phyloP scores from a whole-genome alignment of 192 early-diverging fungal genomes.

The Coemansia sp. region DNA sequence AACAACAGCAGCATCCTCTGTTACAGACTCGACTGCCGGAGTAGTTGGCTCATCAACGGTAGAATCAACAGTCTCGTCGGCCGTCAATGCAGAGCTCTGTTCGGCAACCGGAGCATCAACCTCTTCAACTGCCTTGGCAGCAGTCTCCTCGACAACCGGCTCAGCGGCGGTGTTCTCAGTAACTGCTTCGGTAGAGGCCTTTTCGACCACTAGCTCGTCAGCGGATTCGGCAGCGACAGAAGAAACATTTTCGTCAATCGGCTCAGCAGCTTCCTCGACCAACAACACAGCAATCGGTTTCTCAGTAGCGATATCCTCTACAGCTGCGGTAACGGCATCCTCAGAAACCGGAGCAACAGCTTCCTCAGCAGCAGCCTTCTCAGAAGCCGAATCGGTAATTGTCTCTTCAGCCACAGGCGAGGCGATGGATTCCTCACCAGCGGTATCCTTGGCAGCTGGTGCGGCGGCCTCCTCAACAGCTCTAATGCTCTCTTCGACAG shows the following conservation, averaged over 20 bases:
- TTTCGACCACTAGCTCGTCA: background rate
- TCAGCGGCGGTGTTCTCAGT: background rate
- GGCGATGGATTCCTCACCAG: background rate
- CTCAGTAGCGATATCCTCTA: too few relatives aligned
- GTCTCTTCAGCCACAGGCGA: background rate
- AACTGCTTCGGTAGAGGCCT: background rate
- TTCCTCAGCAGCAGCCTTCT: too few relatives aligned
- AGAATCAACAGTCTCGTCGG: background rate
- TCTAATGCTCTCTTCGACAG: background rate
- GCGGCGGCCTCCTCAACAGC: background rate
- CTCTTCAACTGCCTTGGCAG: constrained; percentile 1
- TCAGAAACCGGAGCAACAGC: too few relatives aligned
- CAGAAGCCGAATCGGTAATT: too few relatives aligned
- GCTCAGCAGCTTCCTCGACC: constrained; percentile 4
- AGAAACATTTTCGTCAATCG: background rate
- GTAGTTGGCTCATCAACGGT: constrained; percentile 1
- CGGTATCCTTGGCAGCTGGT: background rate
- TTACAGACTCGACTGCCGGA: constrained; percentile 5
- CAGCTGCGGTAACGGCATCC: too few relatives aligned
- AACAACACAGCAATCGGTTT: background rate
- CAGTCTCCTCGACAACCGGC: background rate
- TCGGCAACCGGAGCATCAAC: background rate
- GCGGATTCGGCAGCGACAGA: background rate
- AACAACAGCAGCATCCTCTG: background rate
- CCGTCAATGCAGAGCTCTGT: background rate